Base-by-base conservation (phyloP, 140 eudicot genomes). In the Ambrosia hybrid region DNA sequence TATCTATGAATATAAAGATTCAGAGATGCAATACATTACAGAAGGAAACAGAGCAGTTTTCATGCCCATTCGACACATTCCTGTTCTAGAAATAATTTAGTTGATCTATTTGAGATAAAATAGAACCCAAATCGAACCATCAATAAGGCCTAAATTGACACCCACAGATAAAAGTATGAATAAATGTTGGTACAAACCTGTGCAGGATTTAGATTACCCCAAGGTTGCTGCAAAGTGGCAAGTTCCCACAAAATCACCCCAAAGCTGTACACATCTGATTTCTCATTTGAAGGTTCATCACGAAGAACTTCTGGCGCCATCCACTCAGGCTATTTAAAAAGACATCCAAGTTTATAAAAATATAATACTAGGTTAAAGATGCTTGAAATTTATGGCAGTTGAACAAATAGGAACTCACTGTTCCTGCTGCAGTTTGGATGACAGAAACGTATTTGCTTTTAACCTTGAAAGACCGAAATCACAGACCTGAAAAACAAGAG, bases 301-400 rank as follows among this genome's bases (percentile, higher is more conserved):
- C 87, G 87, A 59, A 83, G 84, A 58, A 83, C 80, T 76, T 83
- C 87, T 10, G 87, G 87, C 56, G 87, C 87, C 87, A 83, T 83
- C 85, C 87, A 83, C 71, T 79, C 87, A 11, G 85, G 85, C 87
- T 83, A 39, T 79, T 49, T 66, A 66, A n/a, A 5, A 66, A 34
- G 5, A 64, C 53, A 57, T 48, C 8, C 38, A 7, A 68, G 11
- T 58, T 76, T 21, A 21, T 21, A 21, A 21, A 12, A 58, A 76
- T 39, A 45, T 57, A 53, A 33, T 48, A 57, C 49, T 6, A 51
- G 14, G 52, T 41, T 65, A 46, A 65, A 33, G 13, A 65, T 57
- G 53, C 38, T 51, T 60, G 49, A 61, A 60, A 34, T 58, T n/a
- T 13, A 56, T 10, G 38, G 15, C 5, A 71, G 15, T 14, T 16